These are phyloP conservation scores for Cutaneotrichosporon sp. DNA, from an alignment of 1,284 basidiomycete genomes.

Conservation along the genomic window DNA sequence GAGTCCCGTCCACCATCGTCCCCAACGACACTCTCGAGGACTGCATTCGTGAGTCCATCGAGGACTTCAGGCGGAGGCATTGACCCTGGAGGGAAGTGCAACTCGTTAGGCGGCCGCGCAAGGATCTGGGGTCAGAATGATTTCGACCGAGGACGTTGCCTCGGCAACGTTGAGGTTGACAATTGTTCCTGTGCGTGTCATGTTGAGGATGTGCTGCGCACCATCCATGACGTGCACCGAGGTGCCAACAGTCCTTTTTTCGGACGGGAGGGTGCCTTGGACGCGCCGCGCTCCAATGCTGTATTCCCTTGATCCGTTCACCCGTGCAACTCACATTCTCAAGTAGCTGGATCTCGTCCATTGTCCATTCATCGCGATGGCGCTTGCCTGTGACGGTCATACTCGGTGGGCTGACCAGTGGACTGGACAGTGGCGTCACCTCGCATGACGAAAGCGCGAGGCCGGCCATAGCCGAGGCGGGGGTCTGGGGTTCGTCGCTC, in stretches of 20 bases:
- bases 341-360: conserved; percentile 34
- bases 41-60: conserved; percentile 42
- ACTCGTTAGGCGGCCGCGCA: conserved; percentile 32
- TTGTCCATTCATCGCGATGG: conserved; percentile 30
- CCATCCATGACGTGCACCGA: too few relatives aligned
- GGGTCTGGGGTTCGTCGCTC: conserved; percentile 5
- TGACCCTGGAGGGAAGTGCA: conserved; percentile 41
- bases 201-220: too few relatives aligned
- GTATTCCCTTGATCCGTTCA: too few relatives aligned
- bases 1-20: not conserved
- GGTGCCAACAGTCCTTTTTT: too few relatives aligned
- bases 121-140: conserved; percentile 19
- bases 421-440: not conserved
- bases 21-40: conserved; percentile 12
- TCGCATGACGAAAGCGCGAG: not conserved
- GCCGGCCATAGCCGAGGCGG: not conserved
- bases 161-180: too few relatives aligned
- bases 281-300: too few relatives aligned
- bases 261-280: too few relatives aligned
- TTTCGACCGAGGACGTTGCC: not conserved
- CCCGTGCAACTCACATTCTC: conserved; percentile 26
- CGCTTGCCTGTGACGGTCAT: conserved; percentile 11
- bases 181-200: too few relatives aligned
- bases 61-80: conserved; percentile 39
- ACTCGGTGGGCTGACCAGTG: not conserved